A percentile compares a stretch with the other conserved stretches of the same genome.
Evolutionary conservation across 31 red algal species (phyloP).

Genomic region (Pterothamnion heteromorphum): DNA sequence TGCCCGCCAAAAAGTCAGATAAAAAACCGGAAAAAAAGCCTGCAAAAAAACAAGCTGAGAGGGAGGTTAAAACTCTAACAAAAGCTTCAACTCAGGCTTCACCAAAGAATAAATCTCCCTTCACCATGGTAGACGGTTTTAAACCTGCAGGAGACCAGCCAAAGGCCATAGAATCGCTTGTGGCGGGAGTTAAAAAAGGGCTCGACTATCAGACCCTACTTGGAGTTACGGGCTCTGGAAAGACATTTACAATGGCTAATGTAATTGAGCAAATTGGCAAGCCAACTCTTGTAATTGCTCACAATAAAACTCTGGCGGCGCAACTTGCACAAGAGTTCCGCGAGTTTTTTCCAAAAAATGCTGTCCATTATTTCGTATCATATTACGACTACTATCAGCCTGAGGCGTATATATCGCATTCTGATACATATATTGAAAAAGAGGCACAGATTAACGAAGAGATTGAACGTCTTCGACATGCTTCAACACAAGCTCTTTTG

Average conservation of each 20-base stretch:
- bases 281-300: constrained; percentile 80
- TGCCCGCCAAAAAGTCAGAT: too few species aligned
- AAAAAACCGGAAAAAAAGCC: too few species aligned
- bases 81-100: too few species aligned
- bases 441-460: constrained; percentile 62
- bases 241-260: constrained; percentile 90
- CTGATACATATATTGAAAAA: constrained; percentile 85
- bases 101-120: too few species aligned
- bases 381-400: constrained; percentile 82
- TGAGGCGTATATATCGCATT: constrained; percentile 72
- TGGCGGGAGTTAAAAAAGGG: constrained; percentile 40
- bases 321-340: constrained; percentile 72
- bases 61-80: too few species aligned
- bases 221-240: constrained; percentile 81
- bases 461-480: constrained; percentile 76
- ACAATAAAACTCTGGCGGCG: constrained; percentile 87
- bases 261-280: constrained; percentile 56
- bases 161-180: constrained; percentile 61
- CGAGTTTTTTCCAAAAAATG: constrained; percentile 72
- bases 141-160: constrained; percentile 70
- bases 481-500: constrained; percentile 68
- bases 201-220: constrained; percentile 63
- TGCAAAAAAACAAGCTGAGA: too few species aligned
- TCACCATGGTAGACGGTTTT: too few species aligned
- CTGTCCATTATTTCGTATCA: constrained; percentile 83